These are phyloP conservation scores for Rutstroemia sydowiana DNA, from an alignment of 2,329 filamentous ascomycete genomes.

Conservation along the genomic window DNA sequence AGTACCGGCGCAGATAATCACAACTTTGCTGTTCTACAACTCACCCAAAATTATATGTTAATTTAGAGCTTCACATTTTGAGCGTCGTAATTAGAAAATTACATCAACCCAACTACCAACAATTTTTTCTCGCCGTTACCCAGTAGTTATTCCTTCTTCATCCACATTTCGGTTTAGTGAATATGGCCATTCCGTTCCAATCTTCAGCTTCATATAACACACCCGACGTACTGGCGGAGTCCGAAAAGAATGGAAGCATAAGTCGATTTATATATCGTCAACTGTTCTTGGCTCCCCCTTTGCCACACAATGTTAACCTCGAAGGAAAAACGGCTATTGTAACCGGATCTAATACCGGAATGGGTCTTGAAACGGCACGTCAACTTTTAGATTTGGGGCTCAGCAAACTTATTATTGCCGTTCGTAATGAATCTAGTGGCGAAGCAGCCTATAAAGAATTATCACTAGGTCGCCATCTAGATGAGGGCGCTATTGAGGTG, in stretches of 20 bases:
- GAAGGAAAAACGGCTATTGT: constrained; percentile 12
- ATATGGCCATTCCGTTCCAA: too few relatives aligned
- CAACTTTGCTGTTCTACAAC: too few relatives aligned
- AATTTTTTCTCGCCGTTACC: too few relatives aligned
- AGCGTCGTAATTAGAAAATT: too few relatives aligned
- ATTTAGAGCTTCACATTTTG: too few relatives aligned
- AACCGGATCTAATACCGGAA: constrained; percentile 14
- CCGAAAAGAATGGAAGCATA: constrained; percentile 2
- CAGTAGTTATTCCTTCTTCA: too few relatives aligned
- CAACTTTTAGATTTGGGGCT: constrained; percentile 36
- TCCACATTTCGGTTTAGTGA: too few relatives aligned
- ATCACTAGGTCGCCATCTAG: constrained; percentile 12
- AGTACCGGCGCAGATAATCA: too few relatives aligned
- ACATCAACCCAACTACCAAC: too few relatives aligned
- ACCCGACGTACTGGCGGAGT: too few relatives aligned
- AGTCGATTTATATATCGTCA: constrained; percentile 7
- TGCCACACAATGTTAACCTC: constrained; percentile 3
- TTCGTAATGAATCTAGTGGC: constrained; percentile 38
- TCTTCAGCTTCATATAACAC: too few relatives aligned
- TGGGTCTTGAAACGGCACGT: constrained; percentile 37
- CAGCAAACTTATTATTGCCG: constrained; percentile 39
- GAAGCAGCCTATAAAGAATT: constrained; percentile 33
- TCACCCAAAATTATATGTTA: too few relatives aligned
- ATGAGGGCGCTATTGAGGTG: constrained; percentile 37
- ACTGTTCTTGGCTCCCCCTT: constrained; percentile 1